Percentiles rank a stretch among this genome's conserved stretches.
These are phyloP conservation scores for Aphanomyces invadans DNA, from an alignment of 352 stramenopile genomes.

Conservation along the genomic window DNA sequence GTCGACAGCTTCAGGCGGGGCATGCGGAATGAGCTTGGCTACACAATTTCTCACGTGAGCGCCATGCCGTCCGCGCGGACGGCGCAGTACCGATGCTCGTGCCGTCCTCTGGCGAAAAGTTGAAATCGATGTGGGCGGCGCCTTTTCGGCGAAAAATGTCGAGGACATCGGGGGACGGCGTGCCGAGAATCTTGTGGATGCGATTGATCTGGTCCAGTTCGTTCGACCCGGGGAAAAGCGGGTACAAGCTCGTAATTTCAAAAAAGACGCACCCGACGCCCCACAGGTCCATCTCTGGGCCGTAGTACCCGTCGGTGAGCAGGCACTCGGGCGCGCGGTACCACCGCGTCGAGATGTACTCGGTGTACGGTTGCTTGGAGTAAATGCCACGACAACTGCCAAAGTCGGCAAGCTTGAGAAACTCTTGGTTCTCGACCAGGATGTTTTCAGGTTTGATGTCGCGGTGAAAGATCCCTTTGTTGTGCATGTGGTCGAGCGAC, in stretches of 20 bases:
- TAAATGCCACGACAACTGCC: slow-evolving; percentile 92
- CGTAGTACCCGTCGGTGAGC: slow-evolving; percentile 93
- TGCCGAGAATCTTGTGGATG: slow-evolving; percentile 93
- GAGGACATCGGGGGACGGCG: slow-evolving; percentile 74
- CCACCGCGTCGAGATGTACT: slow-evolving; percentile 96
- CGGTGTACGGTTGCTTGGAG: slow-evolving; percentile 93
- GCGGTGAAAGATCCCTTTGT: slow-evolving; percentile 95
- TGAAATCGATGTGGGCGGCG: slow-evolving; percentile 89
- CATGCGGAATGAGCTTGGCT: slow-evolving; percentile 85
- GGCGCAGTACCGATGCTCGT: slow-evolving; percentile 37
- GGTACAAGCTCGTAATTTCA: slow-evolving; percentile 92
- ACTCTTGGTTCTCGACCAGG: slow-evolving; percentile 75
- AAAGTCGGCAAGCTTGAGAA: slow-evolving; percentile 89
- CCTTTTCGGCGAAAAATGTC: slow-evolving; percentile 87
- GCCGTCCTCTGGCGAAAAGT: slow-evolving; percentile 85
- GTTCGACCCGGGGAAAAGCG: slow-evolving; percentile 91
- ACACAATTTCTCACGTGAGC: background rate
- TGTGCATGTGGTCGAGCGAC: slow-evolving; percentile 95
- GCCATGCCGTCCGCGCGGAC: background rate
- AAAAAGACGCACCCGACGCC: slow-evolving; percentile 94
- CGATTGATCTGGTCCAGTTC: slow-evolving; percentile 93
- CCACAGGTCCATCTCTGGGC: slow-evolving; percentile 95
- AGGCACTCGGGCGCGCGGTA: slow-evolving; percentile 93
- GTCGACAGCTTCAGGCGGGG: slow-evolving; percentile 77
- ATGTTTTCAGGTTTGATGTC: slow-evolving; percentile 97